These are phyloP conservation scores for Trametes coccinea DNA, from an alignment of 768 basidiomycete species.

Conservation along the genomic window DNA sequence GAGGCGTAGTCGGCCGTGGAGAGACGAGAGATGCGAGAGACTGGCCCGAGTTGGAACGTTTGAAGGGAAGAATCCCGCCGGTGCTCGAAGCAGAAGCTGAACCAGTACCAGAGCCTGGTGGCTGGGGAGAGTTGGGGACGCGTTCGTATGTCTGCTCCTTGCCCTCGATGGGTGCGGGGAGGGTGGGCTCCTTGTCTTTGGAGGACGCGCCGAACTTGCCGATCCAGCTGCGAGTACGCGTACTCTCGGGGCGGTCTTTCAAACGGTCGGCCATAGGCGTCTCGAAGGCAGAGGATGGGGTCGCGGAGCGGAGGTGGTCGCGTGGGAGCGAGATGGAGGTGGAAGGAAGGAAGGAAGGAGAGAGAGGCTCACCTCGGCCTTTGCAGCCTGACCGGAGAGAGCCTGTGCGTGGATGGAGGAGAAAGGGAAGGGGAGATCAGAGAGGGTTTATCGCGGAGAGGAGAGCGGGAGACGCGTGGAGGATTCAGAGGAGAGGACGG, in stretches of 20 bases:
- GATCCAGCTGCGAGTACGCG: constrained; percentile 33
- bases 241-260: constrained; percentile 23
- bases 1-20: constrained; percentile 33
- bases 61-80: constrained; percentile 1
- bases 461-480: neutral
- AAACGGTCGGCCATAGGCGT: constrained; percentile 27
- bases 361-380: constrained; percentile 32
- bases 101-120: constrained; percentile 22
- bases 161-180: constrained; percentile 35
- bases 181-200: constrained; percentile 29
- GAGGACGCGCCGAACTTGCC: constrained; percentile 26
- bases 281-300: neutral
- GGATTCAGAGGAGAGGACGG: neutral
- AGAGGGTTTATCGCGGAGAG: neutral
- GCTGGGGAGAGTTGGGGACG: constrained; percentile 24
- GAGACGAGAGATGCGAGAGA: constrained; percentile 28
- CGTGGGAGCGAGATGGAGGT: neutral
- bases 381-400: constrained; percentile 24
- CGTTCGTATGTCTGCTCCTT: constrained; percentile 32
- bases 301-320: neutral
- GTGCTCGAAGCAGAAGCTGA: neutral
- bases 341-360: constrained; percentile 9
- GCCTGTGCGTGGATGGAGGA: constrained; percentile 24
- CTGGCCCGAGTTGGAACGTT: no score
- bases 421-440: constrained; percentile 1